Evolutionary conservation across 139 green algal species (phyloP), one percentile per base, ranked within the genome.

Genomic region (Chlamydomonas schloesseri): DNA sequence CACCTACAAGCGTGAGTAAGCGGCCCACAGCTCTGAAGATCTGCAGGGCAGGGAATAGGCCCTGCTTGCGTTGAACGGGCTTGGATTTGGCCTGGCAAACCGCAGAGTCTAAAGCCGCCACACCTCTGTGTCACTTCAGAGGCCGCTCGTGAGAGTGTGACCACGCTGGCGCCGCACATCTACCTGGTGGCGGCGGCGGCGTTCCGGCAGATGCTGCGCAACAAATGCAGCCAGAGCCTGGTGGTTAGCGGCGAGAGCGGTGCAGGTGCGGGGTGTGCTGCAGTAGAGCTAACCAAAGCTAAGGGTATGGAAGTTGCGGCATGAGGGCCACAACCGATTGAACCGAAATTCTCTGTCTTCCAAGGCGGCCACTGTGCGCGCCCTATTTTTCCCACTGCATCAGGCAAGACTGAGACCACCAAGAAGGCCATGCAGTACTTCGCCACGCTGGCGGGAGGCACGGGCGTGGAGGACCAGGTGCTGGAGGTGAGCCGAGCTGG

Each of bases 361-460:
- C n/a, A n/a, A n/a, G n/a, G n/a, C n/a, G n/a, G n/a, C n/a, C n/a
- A n/a, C n/a, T n/a, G n/a, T n/a, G n/a, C n/a, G n/a, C n/a, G n/a
- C n/a, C n/a, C n/a, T n/a, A n/a, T n/a, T n/a, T n/a, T n/a, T n/a
- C n/a, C n/a, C n/a, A n/a, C n/a, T n/a, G n/a, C n/a, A n/a, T n/a
- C 95, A 17, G 97, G 96, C 28, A 99, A 99, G 91, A 99, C 98
- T 6, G 98, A 99, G 92, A 99, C 96, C 31, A 97, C 95, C 57
- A 99, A 99, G 89, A 93, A 97, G 46, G 96, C 98, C 24, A 99
- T 99, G 97, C 93, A 96, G 92, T 98, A 97, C 90, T 93, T 98
- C 34, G 94, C 96, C 11, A 88, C 86, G 20, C 83, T 97, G 64
- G 95, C 95, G n/a, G 95, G 95, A 0, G 92, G 95, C 21, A 93